Percentiles rank a stretch among this genome's conserved stretches.
Evolutionary conservation across 1,139 yeast genomes (phyloP).

Genomic region (Geotrichum reessii): DNA sequence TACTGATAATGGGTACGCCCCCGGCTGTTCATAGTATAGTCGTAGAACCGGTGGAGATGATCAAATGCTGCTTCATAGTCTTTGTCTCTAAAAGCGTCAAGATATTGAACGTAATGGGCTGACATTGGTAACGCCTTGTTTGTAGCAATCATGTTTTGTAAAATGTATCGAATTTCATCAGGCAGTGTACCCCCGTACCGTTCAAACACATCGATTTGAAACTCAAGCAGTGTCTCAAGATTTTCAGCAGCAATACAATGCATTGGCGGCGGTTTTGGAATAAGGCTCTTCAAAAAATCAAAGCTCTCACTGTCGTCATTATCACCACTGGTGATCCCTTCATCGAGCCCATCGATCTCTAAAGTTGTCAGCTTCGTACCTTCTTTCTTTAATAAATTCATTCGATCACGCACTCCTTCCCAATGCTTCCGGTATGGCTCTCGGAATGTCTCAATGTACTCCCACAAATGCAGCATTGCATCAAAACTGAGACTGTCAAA

Average conservation of each 20-base stretch:
- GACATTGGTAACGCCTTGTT: slow-evolving; percentile 56
- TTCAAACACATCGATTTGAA: slow-evolving; percentile 54
- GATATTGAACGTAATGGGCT: slow-evolving; percentile 57
- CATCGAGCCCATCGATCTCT: not conserved
- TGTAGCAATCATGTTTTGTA: slow-evolving; percentile 47
- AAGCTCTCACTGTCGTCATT: not conserved
- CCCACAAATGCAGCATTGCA: slow-evolving; percentile 50
- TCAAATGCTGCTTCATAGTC: slow-evolving; percentile 73
- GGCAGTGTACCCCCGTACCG: slow-evolving; percentile 41
- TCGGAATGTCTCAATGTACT: slow-evolving; percentile 49
- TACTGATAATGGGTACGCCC: slow-evolving; percentile 69
- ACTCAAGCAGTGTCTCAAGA: slow-evolving; percentile 47
- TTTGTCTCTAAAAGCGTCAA: slow-evolving; percentile 54
- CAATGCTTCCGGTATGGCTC: slow-evolving; percentile 25
- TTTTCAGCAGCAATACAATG: slow-evolving; percentile 46
- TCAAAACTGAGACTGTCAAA: slow-evolving; percentile 55
- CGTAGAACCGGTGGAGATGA: slow-evolving; percentile 74
- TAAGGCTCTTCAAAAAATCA: slow-evolving; percentile 6
- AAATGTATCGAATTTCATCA: slow-evolving; percentile 40
- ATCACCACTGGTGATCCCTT: not conserved
- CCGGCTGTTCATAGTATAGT: slow-evolving; percentile 70
- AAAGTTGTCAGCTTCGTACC: not conserved
- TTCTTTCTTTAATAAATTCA: not conserved
- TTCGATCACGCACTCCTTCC: not conserved
- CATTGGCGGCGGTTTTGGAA: slow-evolving; percentile 2